Percentiles rank a stretch among this genome's conserved stretches.
Evolutionary conservation across 768 basidiomycete genomes (phyloP).

Genomic region (Mycena maculata): DNA sequence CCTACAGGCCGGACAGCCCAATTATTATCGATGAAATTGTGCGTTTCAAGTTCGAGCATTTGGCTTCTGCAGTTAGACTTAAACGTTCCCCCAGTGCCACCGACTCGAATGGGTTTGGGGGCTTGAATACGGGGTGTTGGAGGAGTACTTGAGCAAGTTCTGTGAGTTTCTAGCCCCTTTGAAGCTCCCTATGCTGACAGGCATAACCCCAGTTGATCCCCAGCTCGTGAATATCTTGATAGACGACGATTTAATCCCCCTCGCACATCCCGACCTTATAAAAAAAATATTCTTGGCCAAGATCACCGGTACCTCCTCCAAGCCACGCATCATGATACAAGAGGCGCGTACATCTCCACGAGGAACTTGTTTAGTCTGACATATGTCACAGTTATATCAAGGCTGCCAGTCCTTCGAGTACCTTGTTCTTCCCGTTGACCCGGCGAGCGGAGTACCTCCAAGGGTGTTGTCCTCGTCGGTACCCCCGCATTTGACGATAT

Average conservation of each 20-base stretch:
- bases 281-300: neutral
- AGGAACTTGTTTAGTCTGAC: no score
- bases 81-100: neutral
- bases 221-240: neutral
- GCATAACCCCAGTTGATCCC: no score
- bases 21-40: no score
- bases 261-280: neutral
- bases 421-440: conserved; percentile 4
- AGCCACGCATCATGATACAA: no score
- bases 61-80: no score
- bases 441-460: neutral
- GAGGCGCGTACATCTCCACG: no score
- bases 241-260: neutral
- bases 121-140: neutral
- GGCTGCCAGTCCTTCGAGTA: conserved; percentile 10
- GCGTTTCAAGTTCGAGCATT: no score
- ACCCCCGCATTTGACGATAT: neutral
- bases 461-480: neutral
- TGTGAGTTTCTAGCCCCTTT: neutral
- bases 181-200: no score
- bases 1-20: no score
- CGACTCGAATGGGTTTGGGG: conserved; percentile 19
- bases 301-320: no score
- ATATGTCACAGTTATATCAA: no score
- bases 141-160: neutral